Evolutionary conservation across 441 rosid genomes (phyloP).

Genomic region (Flueggea neowawraea): DNA sequence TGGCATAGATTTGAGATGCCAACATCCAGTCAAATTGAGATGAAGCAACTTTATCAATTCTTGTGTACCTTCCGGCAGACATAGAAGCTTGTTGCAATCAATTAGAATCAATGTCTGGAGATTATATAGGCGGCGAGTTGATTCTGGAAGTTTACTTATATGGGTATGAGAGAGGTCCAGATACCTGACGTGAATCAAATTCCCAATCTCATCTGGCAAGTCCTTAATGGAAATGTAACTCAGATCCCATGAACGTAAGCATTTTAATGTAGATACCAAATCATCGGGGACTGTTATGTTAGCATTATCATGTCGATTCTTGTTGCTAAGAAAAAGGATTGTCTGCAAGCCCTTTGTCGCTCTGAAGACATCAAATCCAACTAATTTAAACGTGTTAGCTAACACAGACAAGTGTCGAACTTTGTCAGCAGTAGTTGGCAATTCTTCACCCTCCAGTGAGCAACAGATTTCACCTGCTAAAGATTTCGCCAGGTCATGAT

Average conservation of each 20-base stretch:
- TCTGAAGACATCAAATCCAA: slow-evolving; percentile 7
- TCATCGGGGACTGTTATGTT: slow-evolving; percentile 11
- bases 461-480: slow-evolving; percentile 17
- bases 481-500: slow-evolving; percentile 26
- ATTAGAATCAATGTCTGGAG: slow-evolving; percentile 28
- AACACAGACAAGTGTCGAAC: slow-evolving; percentile 8
- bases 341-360: slow-evolving; percentile 11
- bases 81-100: slow-evolving; percentile 16
- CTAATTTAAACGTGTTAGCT: neutral
- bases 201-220: slow-evolving; percentile 21
- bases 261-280: slow-evolving; percentile 12
- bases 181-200: slow-evolving; percentile 26
- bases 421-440: slow-evolving; percentile 1
- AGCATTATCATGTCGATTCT: neutral
- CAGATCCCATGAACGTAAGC: slow-evolving; percentile 7
- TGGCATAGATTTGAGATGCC: slow-evolving; percentile 22
- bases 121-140: slow-evolving; percentile 24
- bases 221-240: slow-evolving; percentile 9
- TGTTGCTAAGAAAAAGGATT: slow-evolving; percentile 14
- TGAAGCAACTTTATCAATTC: slow-evolving; percentile 21
- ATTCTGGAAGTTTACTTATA: slow-evolving; percentile 23
- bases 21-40: slow-evolving; percentile 18
- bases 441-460: slow-evolving; percentile 11
- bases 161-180: slow-evolving; percentile 27
- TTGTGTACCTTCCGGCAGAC: slow-evolving; percentile 18